Base-by-base conservation (phyloP, 2,329 filamentous ascomycete species). In the Fusarium longipes region DNA sequence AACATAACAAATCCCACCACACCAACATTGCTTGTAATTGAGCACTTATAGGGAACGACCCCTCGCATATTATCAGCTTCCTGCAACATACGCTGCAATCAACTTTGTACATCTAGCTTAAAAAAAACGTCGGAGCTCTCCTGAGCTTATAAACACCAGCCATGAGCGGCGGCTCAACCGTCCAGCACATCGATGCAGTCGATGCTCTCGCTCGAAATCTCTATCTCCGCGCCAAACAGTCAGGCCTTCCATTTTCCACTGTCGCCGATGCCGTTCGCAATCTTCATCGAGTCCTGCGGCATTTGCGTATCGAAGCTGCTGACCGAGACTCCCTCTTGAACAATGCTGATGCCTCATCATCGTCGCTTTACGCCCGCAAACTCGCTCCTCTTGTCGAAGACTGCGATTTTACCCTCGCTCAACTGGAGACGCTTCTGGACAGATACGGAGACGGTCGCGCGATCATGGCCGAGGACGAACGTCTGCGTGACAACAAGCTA, bases 311-410 rank as follows among this genome's bases (percentile, higher is more conserved):
- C 65, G 87, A 89, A 77, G 82, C 83, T 36, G 82, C 85, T 65
- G 86, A 87, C 68, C 79, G 81, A 2, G 84, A 85, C 67, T 89
- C 87, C 11, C 78, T 84, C 12, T 79, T 90, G 17, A 85, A 85
- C 76, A 74, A 74, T 30, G 65, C 77, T 2, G 72, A 77, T 39
- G 77, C 77, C 12, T 63, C 63, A 5, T 71, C 70, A 22, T 76
- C 79, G 27, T 76, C 79, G 32, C 75, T 83, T 45, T 87, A 85
- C 68, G 74, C 77, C 10, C 79, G 82, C 33, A 82, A 86, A 70
- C 79, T 90, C 15, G 77, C 75, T 0, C 81, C 82, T 2, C 82
- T 88, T 27, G 76, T 89, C 51, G 80, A 85, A 66, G 84, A 88
- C 71, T 85, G 84, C 71, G 83, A 86, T 61, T 83, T 82, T 65